Evolutionary conservation across 495 filamentous ascomycete species (phyloP).

Genomic region (Neurospora hispaniola): DNA sequence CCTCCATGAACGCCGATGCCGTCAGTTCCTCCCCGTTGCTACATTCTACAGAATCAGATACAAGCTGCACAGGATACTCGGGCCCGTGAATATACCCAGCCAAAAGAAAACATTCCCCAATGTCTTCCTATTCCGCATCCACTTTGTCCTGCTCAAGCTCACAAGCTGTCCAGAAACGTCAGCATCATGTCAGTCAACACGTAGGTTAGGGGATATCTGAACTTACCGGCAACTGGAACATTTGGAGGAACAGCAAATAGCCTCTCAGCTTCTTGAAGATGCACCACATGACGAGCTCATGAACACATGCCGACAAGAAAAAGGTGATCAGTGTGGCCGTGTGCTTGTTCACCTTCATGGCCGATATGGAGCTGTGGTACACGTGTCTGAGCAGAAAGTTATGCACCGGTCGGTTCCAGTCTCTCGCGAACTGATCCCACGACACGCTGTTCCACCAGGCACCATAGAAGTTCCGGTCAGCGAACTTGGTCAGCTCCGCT

Average conservation of each 20-base stretch:
- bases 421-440: conserved; percentile 61
- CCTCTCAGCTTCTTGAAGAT: conserved; percentile 68
- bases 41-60: conserved; percentile 51
- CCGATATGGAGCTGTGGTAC: conserved; percentile 62
- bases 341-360: conserved; percentile 53
- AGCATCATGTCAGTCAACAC: not conserved
- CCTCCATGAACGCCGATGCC: not conserved
- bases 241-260: conserved; percentile 58
- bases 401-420: conserved; percentile 65
- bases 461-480: conserved; percentile 69
- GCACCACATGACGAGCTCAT: conserved; percentile 68
- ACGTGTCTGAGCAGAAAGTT: conserved; percentile 64
- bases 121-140: conserved; percentile 46
- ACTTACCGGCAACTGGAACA: conserved; percentile 52
- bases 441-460: conserved; percentile 57
- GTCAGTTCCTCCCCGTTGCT: not conserved
- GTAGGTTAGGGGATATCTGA: not conserved
- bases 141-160: conserved; percentile 47
- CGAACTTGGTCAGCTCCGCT: conserved; percentile 61
- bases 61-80: conserved; percentile 58
- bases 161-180: conserved; percentile 32
- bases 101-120: conserved; percentile 68
- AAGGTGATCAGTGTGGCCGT: conserved; percentile 69
- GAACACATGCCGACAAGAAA: conserved; percentile 55
- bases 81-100: conserved; percentile 60